These are phyloP conservation scores for Phlyctochytrium bullatum DNA, from an alignment of 192 early-diverging fungal genomes.

Conservation along the genomic window DNA sequence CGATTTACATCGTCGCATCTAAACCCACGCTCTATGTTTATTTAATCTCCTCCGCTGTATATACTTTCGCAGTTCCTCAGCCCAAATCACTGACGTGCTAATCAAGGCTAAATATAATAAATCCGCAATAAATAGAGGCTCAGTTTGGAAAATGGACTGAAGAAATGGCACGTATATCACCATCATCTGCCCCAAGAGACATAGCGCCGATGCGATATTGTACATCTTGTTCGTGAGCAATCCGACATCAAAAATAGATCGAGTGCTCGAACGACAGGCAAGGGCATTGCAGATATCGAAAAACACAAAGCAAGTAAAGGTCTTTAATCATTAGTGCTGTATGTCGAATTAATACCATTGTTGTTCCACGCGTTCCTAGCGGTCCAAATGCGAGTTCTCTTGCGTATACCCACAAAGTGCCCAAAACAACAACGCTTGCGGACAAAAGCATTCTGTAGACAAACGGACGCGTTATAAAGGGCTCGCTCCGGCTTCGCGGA, in stretches of 20 bases:
- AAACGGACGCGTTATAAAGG: slow-evolving; percentile 74
- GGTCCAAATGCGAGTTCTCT: slow-evolving; percentile 73
- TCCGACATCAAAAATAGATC: slow-evolving; percentile 79
- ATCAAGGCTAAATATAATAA: slow-evolving; percentile 65
- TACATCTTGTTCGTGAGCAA: slow-evolving; percentile 86
- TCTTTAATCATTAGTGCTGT: slow-evolving; percentile 65
- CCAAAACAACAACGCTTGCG: slow-evolving; percentile 76
- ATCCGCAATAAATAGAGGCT: slow-evolving; percentile 74
- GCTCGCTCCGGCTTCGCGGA: slow-evolving; percentile 72
- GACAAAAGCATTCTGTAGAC: slow-evolving; percentile 74
- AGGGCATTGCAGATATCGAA: slow-evolving; percentile 96
- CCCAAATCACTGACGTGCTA: slow-evolving; percentile 76
- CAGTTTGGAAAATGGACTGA: slow-evolving; percentile 92
- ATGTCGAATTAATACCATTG: slow-evolving; percentile 68
- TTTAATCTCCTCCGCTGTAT: slow-evolving; percentile 11
- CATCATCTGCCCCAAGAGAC: slow-evolving; percentile 79
- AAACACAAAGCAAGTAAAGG: slow-evolving; percentile 94
- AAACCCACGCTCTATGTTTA: too few species aligned
- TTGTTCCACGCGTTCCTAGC: slow-evolving; percentile 73
- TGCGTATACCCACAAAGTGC: slow-evolving; percentile 80
- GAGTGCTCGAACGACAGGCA: slow-evolving; percentile 81
- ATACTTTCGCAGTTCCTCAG: slow-evolving; percentile 78
- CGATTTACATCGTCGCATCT: too few species aligned
- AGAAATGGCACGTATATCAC: slow-evolving; percentile 89
- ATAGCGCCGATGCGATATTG: slow-evolving; percentile 77